phyloP scores from a whole-genome alignment of 768 basidiomycete species.

The Rhizopogon rudus region DNA sequence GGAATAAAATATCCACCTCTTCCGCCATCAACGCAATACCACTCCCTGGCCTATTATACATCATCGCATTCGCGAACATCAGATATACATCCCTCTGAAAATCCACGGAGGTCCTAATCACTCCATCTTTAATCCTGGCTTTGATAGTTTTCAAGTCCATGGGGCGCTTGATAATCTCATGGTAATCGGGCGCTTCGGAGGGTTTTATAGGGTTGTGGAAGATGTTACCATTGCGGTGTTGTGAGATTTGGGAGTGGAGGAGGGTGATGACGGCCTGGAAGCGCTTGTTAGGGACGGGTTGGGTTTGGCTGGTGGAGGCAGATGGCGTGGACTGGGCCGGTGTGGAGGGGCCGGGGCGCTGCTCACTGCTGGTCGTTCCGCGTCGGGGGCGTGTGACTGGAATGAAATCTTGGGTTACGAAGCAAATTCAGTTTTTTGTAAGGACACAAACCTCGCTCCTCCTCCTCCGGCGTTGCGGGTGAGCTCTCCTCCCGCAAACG shows the following conservation, averaged over 20 bases:
- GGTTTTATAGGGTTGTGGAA: constrained; percentile 89
- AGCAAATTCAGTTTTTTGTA: background rate
- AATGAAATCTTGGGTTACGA: background rate
- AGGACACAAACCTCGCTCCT: constrained; percentile 42
- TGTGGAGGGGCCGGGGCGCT: constrained; percentile 9
- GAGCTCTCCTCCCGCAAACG: constrained; percentile 64
- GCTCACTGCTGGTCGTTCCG: constrained; percentile 13
- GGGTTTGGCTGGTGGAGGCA: background rate
- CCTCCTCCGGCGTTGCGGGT: constrained; percentile 47
- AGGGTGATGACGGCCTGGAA: constrained; percentile 81
- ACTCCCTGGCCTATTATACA: constrained; percentile 87
- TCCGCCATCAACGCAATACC: constrained; percentile 90
- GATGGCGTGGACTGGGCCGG: constrained; percentile 8
- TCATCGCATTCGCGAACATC: constrained; percentile 97
- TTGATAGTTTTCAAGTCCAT: constrained; percentile 96
- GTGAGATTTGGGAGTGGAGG: constrained; percentile 77
- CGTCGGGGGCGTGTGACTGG: constrained; percentile 13
- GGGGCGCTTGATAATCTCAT: constrained; percentile 88
- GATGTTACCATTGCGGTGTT: constrained; percentile 84
- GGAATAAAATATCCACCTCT: constrained; percentile 53
- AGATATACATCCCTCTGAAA: constrained; percentile 87
- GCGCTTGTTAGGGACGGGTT: constrained; percentile 46
- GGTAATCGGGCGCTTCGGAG: constrained; percentile 87
- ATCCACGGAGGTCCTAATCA: constrained; percentile 76
- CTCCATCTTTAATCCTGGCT: constrained; percentile 75